phyloP scores from a whole-genome alignment of 2,329 filamentous ascomycete species.

The Clonostachys chloroleuca region DNA sequence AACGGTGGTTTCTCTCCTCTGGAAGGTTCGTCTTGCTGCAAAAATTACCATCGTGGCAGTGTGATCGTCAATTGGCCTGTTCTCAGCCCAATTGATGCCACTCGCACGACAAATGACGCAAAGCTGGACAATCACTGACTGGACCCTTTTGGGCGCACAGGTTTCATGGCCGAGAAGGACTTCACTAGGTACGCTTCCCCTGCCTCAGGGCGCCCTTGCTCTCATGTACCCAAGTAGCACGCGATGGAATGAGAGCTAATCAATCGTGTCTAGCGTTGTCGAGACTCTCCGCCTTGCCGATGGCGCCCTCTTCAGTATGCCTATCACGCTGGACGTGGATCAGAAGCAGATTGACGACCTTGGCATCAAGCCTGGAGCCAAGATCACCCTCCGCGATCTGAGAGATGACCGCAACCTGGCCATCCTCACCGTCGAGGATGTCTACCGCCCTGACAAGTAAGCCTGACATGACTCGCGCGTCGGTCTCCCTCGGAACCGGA shows the following conservation, averaged over 20 bases:
- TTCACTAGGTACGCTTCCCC: slow-evolving; percentile 72
- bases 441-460: slow-evolving; percentile 95
- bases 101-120: too few relatives aligned
- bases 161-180: slow-evolving; percentile 96
- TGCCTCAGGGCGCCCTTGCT: background rate
- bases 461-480: slow-evolving; percentile 15
- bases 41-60: background rate
- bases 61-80: too few relatives aligned
- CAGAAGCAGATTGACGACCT: slow-evolving; percentile 70
- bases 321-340: slow-evolving; percentile 87
- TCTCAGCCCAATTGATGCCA: too few relatives aligned
- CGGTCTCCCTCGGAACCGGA: background rate
- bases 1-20: slow-evolving; percentile 97
- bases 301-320: slow-evolving; percentile 92
- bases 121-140: too few relatives aligned
- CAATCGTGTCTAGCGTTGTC: slow-evolving; percentile 64
- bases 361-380: slow-evolving; percentile 73
- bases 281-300: slow-evolving; percentile 80
- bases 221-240: background rate
- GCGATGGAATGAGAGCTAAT: slow-evolving; percentile 5
- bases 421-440: slow-evolving; percentile 91
- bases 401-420: slow-evolving; percentile 94
- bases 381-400: slow-evolving; percentile 88
- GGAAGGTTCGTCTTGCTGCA: slow-evolving; percentile 63
- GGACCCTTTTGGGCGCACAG: slow-evolving; percentile 34